Conservation (phyloP, 2,329 filamentous ascomycete species). For the Cladosporium velox region DNA sequence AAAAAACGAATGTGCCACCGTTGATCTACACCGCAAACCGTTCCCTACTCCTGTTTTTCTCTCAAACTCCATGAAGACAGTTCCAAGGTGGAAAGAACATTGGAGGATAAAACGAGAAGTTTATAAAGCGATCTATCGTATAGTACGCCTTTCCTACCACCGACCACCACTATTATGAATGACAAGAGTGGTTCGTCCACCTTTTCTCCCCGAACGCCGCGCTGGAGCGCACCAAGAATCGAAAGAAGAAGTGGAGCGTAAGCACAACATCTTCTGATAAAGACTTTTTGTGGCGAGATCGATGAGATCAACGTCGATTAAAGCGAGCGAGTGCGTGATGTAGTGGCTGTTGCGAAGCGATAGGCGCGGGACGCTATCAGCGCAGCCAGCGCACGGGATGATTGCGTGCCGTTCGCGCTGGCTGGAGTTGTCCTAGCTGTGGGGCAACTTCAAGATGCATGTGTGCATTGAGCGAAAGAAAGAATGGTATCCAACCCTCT, state of each 20-base stretch:
- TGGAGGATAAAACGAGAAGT: not conserved
- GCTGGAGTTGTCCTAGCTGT: not conserved
- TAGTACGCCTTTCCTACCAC: not conserved
- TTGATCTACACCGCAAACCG: no score
- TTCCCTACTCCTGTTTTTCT: not conserved
- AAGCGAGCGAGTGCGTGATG: conserved; percentile 6
- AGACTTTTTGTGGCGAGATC: not conserved
- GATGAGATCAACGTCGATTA: not conserved
- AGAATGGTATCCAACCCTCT: not conserved
- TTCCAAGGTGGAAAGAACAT: not conserved
- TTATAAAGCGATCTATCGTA: not conserved
- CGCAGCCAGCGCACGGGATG: not conserved
- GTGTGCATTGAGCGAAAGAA: not conserved
- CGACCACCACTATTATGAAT: no score
- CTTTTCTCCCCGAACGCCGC: conserved; percentile 13
- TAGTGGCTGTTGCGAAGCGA: not conserved
- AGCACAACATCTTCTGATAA: not conserved
- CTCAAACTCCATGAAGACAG: not conserved
- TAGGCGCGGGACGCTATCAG: no score
- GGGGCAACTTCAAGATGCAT: not conserved
- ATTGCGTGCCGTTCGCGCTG: not conserved
- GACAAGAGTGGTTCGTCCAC: not conserved
- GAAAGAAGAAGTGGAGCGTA: not conserved
- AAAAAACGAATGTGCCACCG: no score
- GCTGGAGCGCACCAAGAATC: conserved; percentile 18